phyloP scores from a whole-genome alignment of 495 filamentous ascomycete species.

The Cercophora scortea region DNA sequence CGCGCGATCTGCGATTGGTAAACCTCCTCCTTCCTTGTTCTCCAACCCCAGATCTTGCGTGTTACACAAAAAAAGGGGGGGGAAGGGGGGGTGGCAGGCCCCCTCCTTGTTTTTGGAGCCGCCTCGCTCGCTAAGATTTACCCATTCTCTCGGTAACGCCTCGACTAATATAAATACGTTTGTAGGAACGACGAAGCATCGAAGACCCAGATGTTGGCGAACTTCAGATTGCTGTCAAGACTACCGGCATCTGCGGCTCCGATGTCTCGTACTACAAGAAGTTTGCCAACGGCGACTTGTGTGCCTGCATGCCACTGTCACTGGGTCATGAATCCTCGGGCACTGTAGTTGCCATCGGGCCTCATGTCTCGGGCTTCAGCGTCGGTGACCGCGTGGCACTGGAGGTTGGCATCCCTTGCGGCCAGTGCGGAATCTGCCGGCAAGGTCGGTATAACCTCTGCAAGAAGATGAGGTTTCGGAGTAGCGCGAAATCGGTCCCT shows the following conservation, averaged over 20 bases:
- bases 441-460: slow-evolving; percentile 86
- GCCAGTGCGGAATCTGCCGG: slow-evolving; percentile 62
- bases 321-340: slow-evolving; percentile 78
- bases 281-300: slow-evolving; percentile 76
- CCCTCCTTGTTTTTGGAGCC: slow-evolving; percentile 12
- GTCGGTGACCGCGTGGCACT: slow-evolving; percentile 79
- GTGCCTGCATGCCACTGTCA: slow-evolving; percentile 61
- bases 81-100: not conserved
- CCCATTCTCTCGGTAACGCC: slow-evolving; percentile 4
- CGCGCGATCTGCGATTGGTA: slow-evolving; percentile 45
- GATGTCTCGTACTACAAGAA: slow-evolving; percentile 83
- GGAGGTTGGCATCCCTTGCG: slow-evolving; percentile 79
- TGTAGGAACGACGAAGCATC: slow-evolving; percentile 40
- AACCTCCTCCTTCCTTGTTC: slow-evolving; percentile 10
- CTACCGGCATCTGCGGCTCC: slow-evolving; percentile 76
- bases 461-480: slow-evolving; percentile 71
- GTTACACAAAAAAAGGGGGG: slow-evolving; percentile 20
- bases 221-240: slow-evolving; percentile 65
- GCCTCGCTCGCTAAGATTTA: slow-evolving; percentile 9
- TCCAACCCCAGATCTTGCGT: slow-evolving; percentile 11
- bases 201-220: slow-evolving; percentile 44
- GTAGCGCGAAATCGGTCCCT: slow-evolving; percentile 73
- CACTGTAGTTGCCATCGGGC: slow-evolving; percentile 56
- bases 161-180: slow-evolving; percentile 5
- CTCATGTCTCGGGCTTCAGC: slow-evolving; percentile 41